Evolutionary conservation across 176 grass and related monocot species (phyloP).

Genomic region (Bonia amplexicaulis): DNA sequence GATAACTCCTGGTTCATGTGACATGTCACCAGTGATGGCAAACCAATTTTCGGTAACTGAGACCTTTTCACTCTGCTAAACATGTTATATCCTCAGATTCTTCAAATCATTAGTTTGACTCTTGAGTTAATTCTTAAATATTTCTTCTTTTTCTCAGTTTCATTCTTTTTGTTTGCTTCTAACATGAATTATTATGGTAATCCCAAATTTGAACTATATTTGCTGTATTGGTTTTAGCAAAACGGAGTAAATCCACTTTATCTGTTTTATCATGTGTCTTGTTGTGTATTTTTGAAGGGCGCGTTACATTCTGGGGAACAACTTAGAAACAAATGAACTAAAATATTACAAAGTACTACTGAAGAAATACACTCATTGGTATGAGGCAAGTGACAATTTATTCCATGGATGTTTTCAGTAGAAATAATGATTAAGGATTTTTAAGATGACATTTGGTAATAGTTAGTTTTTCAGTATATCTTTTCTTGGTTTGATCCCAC

Average conservation of each 20-base stretch:
- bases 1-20: conserved; percentile 84
- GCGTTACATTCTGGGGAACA: neutral
- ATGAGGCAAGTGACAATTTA: neutral
- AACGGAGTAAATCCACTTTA: neutral
- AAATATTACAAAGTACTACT: neutral
- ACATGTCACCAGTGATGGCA: conserved; percentile 87
- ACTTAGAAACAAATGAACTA: neutral
- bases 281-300: neutral
- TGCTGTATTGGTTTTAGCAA: neutral
- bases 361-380: neutral
- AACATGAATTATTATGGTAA: neutral
- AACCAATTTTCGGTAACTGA: conserved; percentile 93
- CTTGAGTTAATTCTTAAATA: neutral
- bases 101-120: neutral
- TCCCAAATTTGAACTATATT: neutral
- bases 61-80: conserved; percentile 13
- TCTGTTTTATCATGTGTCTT: neutral
- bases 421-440: neutral
- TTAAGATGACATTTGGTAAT: neutral
- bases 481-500: neutral
- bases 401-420: neutral
- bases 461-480: neutral
- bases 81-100: conserved; percentile 10
- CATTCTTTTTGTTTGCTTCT: neutral
- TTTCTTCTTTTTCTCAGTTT: neutral